phyloP scores from a whole-genome alignment of 306 rosid genomes.

The Boehmeria nivea region DNA sequence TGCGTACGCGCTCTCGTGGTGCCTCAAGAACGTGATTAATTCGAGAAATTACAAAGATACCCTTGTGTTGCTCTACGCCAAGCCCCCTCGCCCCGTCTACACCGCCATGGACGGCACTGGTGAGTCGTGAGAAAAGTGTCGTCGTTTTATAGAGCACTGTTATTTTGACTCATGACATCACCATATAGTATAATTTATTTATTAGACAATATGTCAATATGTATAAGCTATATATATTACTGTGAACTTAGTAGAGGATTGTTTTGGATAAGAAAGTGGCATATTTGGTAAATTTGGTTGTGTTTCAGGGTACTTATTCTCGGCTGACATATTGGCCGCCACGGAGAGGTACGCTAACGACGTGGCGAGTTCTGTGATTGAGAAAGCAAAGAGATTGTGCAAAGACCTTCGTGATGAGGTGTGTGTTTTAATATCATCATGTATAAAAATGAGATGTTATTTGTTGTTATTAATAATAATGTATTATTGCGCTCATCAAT shows the following conservation, averaged over 20 bases:
- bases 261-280: not conserved
- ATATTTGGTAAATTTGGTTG: not conserved
- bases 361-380: conserved; percentile 47
- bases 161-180: too few relatives aligned
- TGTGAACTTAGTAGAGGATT: too few relatives aligned
- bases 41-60: conserved; percentile 51
- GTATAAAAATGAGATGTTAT: too few relatives aligned
- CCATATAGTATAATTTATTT: too few relatives aligned
- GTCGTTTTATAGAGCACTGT: too few relatives aligned
- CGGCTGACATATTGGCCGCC: conserved; percentile 47
- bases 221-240: too few relatives aligned
- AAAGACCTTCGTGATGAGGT: conserved; percentile 42
- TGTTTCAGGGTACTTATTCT: conserved; percentile 59
- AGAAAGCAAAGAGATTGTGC: conserved; percentile 61
- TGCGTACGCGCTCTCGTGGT: conserved; percentile 74
- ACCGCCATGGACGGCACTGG: conserved; percentile 71
- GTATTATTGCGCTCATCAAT: too few relatives aligned
- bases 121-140: conserved; percentile 4
- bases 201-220: too few relatives aligned
- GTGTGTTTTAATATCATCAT: not conserved
- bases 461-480: too few relatives aligned
- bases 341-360: conserved; percentile 50
- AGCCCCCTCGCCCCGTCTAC: conserved; percentile 43
- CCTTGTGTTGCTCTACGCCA: conserved; percentile 60
- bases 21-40: conserved; percentile 51